Evolutionary conservation across 2,329 filamentous ascomycete species (phyloP).

Genomic region (Didymella segeticola): DNA sequence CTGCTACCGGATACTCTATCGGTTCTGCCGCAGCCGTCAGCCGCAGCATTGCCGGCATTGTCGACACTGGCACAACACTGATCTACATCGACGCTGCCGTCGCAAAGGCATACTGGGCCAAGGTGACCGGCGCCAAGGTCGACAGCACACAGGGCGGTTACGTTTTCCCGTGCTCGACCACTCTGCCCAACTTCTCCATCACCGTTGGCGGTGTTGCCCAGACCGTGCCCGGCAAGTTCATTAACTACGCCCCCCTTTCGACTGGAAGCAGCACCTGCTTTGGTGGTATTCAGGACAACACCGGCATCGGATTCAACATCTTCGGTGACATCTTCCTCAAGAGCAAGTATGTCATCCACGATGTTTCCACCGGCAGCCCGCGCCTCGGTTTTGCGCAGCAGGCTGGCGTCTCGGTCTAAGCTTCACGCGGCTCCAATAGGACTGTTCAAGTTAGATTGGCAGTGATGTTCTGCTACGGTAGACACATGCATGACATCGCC

Average conservation of each 20-base stretch:
- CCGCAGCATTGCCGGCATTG: slow-evolving; percentile 61
- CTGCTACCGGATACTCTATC: slow-evolving; percentile 62
- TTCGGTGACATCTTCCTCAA: slow-evolving; percentile 83
- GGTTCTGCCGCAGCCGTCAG: slow-evolving; percentile 53
- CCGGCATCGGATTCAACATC: slow-evolving; percentile 68
- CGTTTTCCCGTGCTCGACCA: slow-evolving; percentile 59
- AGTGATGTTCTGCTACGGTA: not conserved
- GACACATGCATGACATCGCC: not conserved
- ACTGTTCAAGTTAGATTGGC: not conserved
- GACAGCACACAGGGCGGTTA: slow-evolving; percentile 60
- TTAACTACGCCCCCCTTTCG: slow-evolving; percentile 60
- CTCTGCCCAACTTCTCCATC: slow-evolving; percentile 62
- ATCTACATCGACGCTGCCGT: slow-evolving; percentile 63
- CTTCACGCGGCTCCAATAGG: too few species aligned
- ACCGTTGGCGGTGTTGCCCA: slow-evolving; percentile 58
- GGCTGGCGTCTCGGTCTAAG: slow-evolving; percentile 29
- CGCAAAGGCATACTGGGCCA: slow-evolving; percentile 65
- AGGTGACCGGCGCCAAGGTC: slow-evolving; percentile 61
- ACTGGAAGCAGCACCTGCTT: slow-evolving; percentile 64
- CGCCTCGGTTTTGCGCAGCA: slow-evolving; percentile 55
- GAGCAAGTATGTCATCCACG: slow-evolving; percentile 72
- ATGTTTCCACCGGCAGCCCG: slow-evolving; percentile 40
- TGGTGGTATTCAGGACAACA: slow-evolving; percentile 74
- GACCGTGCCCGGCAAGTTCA: slow-evolving; percentile 60
- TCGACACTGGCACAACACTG: slow-evolving; percentile 75